These are phyloP conservation scores for Phialophora verrucosa DNA, from an alignment of 2,329 filamentous ascomycete genomes.

Conservation along the genomic window DNA sequence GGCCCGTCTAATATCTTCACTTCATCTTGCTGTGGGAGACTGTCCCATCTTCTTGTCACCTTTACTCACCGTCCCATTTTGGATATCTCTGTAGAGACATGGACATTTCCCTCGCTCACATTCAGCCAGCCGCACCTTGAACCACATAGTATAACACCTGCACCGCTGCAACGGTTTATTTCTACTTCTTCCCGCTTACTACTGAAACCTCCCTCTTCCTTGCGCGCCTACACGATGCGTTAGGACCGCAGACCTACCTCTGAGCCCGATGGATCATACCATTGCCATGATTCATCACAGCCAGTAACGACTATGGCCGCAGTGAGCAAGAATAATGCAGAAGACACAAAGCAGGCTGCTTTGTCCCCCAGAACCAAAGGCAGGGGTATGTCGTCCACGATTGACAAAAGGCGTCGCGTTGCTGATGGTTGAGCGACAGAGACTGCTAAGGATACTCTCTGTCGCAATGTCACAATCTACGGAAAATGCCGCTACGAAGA, in stretches of 20 bases:
- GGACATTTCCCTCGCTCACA: constrained; percentile 23
- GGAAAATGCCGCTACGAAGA: constrained; percentile 92
- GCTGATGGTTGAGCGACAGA: constrained; percentile 53
- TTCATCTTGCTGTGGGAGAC: constrained; percentile 10
- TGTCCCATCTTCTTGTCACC: constrained; percentile 32
- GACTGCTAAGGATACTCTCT: constrained; percentile 84
- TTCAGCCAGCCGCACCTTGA: constrained; percentile 2
- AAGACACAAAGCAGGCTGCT: constrained; percentile 53
- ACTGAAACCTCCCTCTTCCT: neutral
- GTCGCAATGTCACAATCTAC: constrained; percentile 91
- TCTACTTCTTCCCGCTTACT: neutral
- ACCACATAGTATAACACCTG: constrained; percentile 6
- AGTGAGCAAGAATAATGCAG: constrained; percentile 49
- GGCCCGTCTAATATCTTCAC: constrained; percentile 32
- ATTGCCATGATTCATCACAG: constrained; percentile 29
- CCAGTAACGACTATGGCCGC: constrained; percentile 49
- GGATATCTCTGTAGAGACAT: constrained; percentile 31
- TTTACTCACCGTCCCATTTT: constrained; percentile 28
- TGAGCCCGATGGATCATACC: constrained; percentile 29
- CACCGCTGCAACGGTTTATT: constrained; percentile 1
- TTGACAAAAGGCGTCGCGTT: neutral
- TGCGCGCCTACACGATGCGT: constrained; percentile 3
- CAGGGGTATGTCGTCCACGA: constrained; percentile 50
- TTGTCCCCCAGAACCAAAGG: constrained; percentile 56
- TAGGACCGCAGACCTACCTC: constrained; percentile 12